phyloP scores from a whole-genome alignment of 164 flowering plant species.

The Hamamelis virginiana region DNA sequence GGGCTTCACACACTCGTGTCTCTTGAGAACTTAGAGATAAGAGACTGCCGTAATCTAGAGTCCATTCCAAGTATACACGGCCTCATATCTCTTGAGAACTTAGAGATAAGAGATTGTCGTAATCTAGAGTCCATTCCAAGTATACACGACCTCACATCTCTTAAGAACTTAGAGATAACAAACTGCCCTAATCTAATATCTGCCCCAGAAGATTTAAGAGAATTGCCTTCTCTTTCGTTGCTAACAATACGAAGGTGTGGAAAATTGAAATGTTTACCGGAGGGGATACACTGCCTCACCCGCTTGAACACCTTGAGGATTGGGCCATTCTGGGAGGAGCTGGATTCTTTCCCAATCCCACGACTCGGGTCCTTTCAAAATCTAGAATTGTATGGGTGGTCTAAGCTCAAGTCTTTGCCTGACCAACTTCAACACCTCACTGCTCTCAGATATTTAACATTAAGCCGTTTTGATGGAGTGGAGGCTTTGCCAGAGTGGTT shows the following conservation, averaged over 20 bases:
- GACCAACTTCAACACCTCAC: slow-evolving; percentile 6
- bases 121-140: background rate
- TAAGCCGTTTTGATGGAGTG: background rate
- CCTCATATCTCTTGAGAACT: background rate
- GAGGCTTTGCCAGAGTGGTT: slow-evolving; percentile 7
- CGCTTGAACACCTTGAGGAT: background rate
- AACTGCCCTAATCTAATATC: background rate
- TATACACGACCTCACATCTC: background rate
- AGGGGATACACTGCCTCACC: too few species aligned
- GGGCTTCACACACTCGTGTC: background rate
- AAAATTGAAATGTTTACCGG: too few species aligned
- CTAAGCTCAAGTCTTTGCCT: slow-evolving; percentile 11
- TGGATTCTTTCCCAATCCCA: slow-evolving; percentile 3
- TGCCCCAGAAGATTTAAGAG: background rate
- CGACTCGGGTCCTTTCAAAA: background rate
- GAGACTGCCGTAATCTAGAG: background rate
- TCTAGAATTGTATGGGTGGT: slow-evolving; percentile 4
- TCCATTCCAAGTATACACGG: background rate
- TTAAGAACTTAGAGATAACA: background rate
- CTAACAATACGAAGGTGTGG: background rate
- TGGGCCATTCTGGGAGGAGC: background rate
- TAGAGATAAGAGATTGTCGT: background rate
- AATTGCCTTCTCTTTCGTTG: background rate
- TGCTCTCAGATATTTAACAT: background rate
- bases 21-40: background rate